phyloP scores from a whole-genome alignment of 1,284 basidiomycete genomes.

The Dichomitus squalens region DNA sequence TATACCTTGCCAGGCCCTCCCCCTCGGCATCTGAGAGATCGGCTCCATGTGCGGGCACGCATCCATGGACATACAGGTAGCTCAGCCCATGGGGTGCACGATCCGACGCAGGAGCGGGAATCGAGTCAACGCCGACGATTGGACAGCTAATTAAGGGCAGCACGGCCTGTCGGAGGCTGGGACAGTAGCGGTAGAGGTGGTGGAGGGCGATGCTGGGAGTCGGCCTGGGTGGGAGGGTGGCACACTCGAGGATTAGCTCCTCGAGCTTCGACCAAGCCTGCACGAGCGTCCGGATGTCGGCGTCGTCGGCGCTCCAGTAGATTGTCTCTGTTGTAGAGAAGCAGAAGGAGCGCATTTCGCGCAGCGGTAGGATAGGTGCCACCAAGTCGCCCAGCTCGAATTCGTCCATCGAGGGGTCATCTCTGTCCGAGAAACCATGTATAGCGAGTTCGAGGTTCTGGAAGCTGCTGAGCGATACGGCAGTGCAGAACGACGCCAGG shows the following conservation, averaged over 20 bases:
- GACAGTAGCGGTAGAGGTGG: background rate
- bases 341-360: background rate
- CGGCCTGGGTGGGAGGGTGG: too few relatives aligned
- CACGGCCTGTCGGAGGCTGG: background rate
- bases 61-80: background rate
- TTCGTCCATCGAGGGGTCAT: background rate
- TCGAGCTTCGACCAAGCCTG: background rate
- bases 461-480: background rate
- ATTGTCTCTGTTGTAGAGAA: background rate
- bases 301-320: background rate
- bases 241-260: background rate
- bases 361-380: background rate
- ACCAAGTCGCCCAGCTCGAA: background rate
- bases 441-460: background rate
- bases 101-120: background rate
- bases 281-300: background rate
- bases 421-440: background rate
- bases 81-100: background rate
- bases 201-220: background rate
- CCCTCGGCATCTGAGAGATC: background rate
- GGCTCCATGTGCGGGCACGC: too few relatives aligned
- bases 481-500: background rate
- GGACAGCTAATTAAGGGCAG: background rate
- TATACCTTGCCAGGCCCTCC: background rate
- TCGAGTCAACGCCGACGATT: background rate